phyloP scores from a whole-genome alignment of 345 rosid species.

The Moringa oleifera region DNA sequence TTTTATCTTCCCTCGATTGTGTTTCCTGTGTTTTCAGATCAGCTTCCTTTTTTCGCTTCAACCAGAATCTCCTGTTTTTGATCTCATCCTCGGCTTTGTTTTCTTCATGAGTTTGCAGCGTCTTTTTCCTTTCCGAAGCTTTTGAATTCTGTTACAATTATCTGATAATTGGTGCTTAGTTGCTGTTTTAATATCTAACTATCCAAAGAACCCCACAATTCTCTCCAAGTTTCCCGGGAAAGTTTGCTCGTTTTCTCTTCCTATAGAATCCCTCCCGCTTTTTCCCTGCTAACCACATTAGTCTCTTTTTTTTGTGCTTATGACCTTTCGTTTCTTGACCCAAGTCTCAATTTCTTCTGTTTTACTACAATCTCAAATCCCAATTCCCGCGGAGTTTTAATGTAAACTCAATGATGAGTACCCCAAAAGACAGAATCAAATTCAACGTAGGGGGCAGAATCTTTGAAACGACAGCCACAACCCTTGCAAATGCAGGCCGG shows the following conservation, averaged over 20 bases:
- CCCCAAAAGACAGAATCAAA: constrained; percentile 60
- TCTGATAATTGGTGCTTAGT: constrained; percentile 9
- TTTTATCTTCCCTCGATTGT: constrained; percentile 1
- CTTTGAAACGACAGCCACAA: constrained; percentile 91
- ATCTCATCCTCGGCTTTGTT: not conserved
- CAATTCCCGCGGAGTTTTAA: not conserved
- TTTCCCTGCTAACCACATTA: constrained; percentile 1
- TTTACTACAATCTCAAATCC: constrained; percentile 1
- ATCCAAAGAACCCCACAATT: constrained; percentile 10
- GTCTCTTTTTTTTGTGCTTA: not conserved
- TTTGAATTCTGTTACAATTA: constrained; percentile 8
- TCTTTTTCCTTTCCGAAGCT: not conserved
- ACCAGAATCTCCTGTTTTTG: not conserved
- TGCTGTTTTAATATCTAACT: constrained; percentile 7
- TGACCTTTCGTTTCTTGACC: not conserved
- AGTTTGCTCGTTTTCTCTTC: not conserved
- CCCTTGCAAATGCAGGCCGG: constrained; percentile 89
- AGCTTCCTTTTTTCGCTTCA: constrained; percentile 1
- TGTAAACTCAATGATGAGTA: constrained; percentile 43
- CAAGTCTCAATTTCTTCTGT: not conserved
- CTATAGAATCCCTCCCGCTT: too few species aligned
- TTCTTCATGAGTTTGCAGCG: constrained; percentile 1
- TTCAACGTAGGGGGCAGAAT: constrained; percentile 89
- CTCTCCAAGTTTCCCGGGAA: constrained; percentile 20
- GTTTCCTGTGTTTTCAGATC: constrained; percentile 12